phyloP scores from a whole-genome alignment of 2,329 filamentous ascomycete species.

The Ascochyta rabiei region DNA sequence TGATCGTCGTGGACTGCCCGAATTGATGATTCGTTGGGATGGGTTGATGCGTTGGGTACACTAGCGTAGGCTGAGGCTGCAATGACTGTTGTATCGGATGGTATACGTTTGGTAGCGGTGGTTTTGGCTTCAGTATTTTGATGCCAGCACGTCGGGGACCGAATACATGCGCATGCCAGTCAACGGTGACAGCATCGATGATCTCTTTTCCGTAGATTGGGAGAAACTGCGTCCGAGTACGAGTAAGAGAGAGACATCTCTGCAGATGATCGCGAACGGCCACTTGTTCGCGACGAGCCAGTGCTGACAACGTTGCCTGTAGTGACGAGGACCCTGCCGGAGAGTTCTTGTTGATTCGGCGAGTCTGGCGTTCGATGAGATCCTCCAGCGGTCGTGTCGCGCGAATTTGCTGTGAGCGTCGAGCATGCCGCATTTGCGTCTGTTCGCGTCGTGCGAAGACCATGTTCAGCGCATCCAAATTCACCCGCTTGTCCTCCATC shows the following conservation, averaged over 20 bases:
- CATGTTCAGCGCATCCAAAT: slow-evolving; percentile 79
- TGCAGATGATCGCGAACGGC: slow-evolving; percentile 75
- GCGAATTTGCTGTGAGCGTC: slow-evolving; percentile 56
- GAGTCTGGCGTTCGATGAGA: slow-evolving; percentile 73
- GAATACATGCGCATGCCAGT: slow-evolving; percentile 44
- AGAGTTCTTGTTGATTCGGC: slow-evolving; percentile 56
- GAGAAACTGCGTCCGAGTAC: slow-evolving; percentile 76
- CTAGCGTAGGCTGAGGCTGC: slow-evolving; percentile 4
- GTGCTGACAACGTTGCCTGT: slow-evolving; percentile 70
- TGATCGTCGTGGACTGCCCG: slow-evolving; percentile 28
- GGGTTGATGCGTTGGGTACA: slow-evolving; percentile 11
- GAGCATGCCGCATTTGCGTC: slow-evolving; percentile 59
- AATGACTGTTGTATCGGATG: slow-evolving; percentile 12
- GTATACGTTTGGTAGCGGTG: slow-evolving; percentile 9
- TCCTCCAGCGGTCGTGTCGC: slow-evolving; percentile 72
- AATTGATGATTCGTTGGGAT: slow-evolving; percentile 22
- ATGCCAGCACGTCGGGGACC: slow-evolving; percentile 50
- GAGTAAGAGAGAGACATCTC: slow-evolving; percentile 80
- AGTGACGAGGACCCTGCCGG: slow-evolving; percentile 66
- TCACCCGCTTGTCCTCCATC: slow-evolving; percentile 68
- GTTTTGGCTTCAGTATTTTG: slow-evolving; percentile 21
- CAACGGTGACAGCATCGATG: slow-evolving; percentile 75
- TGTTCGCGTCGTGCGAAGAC: slow-evolving; percentile 73
- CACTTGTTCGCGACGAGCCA: slow-evolving; percentile 71
- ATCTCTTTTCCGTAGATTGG: slow-evolving; percentile 82